Percentiles rank a stretch among this genome's conserved stretches.
phyloP scores from a whole-genome alignment of 106 monocot genomes.

The Dendrobium officinale region DNA sequence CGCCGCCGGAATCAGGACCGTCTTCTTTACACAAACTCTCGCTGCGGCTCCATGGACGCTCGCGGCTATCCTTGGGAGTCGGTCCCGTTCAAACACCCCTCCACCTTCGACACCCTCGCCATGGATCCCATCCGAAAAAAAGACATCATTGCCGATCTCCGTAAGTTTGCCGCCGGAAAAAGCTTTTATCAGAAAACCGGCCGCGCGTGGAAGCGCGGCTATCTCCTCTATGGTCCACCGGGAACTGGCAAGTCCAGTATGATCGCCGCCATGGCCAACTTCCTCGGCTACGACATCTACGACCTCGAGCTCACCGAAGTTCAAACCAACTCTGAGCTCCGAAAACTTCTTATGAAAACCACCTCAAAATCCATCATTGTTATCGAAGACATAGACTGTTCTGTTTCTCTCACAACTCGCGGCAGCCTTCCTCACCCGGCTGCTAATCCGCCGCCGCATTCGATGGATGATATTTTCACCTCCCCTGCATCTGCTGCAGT shows the following conservation, averaged over 20 bases:
- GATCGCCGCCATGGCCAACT: slow-evolving; percentile 91
- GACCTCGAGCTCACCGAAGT: slow-evolving; percentile 90
- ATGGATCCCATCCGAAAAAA: slow-evolving; percentile 55
- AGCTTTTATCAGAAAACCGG: slow-evolving; percentile 58
- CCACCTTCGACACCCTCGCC: slow-evolving; percentile 85
- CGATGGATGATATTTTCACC: background rate
- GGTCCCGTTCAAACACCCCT: slow-evolving; percentile 91
- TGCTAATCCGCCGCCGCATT: background rate
- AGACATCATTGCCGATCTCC: slow-evolving; percentile 50
- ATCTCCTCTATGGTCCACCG: slow-evolving; percentile 72
- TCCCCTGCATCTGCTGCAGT: background rate
- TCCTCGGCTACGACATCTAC: slow-evolving; percentile 75
- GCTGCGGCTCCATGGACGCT: slow-evolving; percentile 44
- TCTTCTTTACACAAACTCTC: slow-evolving; percentile 61
- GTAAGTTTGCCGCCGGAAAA: slow-evolving; percentile 37
- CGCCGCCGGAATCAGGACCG: slow-evolving; percentile 62
- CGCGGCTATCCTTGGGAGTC: slow-evolving; percentile 74
- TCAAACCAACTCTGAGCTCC: slow-evolving; percentile 68
- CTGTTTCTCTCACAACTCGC: slow-evolving; percentile 39
- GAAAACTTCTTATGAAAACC: slow-evolving; percentile 84
- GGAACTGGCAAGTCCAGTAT: slow-evolving; percentile 92
- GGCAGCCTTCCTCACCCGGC: background rate
- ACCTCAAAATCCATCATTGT: slow-evolving; percentile 81
- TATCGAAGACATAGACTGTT: slow-evolving; percentile 94
- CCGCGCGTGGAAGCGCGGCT: slow-evolving; percentile 82